phyloP scores from a whole-genome alignment of 257 asterid species.

The Scutellaria barbata region DNA sequence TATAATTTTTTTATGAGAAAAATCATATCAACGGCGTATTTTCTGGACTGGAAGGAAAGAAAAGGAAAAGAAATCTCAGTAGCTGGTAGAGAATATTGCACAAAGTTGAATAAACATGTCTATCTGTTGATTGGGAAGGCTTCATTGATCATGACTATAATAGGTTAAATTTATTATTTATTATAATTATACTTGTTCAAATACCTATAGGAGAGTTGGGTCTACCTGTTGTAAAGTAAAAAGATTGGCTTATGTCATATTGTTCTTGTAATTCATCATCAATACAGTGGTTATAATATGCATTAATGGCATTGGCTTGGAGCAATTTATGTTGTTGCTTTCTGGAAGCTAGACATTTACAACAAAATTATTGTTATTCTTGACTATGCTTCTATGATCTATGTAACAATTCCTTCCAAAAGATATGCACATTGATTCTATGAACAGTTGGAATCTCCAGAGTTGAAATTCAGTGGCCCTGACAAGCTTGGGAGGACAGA shows the following conservation, averaged over 20 bases:
- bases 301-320: not conserved
- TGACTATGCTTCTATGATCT: constrained; percentile 24
- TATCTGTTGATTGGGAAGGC: not conserved
- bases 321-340: not conserved
- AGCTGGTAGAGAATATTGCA: not conserved
- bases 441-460: constrained; percentile 99
- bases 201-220: not conserved
- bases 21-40: constrained; percentile 9
- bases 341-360: not conserved
- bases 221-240: not conserved
- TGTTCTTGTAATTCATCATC: constrained; percentile 14
- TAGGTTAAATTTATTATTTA: not conserved
- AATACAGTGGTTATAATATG: not conserved
- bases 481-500: constrained; percentile 79
- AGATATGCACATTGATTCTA: constrained; percentile 61
- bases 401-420: constrained; percentile 38
- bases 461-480: constrained; percentile 88
- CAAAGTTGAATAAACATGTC: constrained; percentile 5
- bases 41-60: not conserved
- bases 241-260: not conserved
- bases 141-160: not conserved
- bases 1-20: constrained; percentile 23
- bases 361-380: not conserved
- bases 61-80: not conserved
- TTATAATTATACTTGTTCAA: not conserved